phyloP scores from a whole-genome alignment of 1,284 basidiomycete genomes.

The Austroboletus novae-zelandiae region DNA sequence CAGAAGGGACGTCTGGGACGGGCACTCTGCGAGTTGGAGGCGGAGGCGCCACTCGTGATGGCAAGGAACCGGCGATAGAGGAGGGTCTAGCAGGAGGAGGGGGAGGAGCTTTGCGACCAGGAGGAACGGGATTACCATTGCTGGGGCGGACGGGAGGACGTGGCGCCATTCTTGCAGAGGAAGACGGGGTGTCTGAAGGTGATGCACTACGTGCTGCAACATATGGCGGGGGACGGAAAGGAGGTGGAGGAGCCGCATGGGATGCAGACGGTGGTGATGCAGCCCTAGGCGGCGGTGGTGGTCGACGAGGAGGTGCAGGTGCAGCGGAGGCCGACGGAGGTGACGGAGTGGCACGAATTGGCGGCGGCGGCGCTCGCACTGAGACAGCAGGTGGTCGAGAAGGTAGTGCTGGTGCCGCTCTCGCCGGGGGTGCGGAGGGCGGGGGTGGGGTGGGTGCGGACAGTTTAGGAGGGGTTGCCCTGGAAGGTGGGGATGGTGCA shows the following conservation, averaged over 20 bases:
- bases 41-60: slow-evolving; percentile 28
- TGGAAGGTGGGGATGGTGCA: slow-evolving; percentile 35
- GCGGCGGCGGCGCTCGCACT: slow-evolving; percentile 24
- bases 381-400: slow-evolving; percentile 21
- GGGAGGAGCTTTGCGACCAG: slow-evolving; percentile 27
- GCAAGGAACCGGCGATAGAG: slow-evolving; percentile 23
- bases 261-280: slow-evolving; percentile 33
- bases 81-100: slow-evolving; percentile 36
- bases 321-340: slow-evolving; percentile 26
- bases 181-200: slow-evolving; percentile 20
- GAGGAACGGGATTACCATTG: slow-evolving; percentile 15
- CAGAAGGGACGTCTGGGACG: slow-evolving; percentile 29
- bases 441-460: slow-evolving; percentile 26
- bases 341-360: slow-evolving; percentile 28
- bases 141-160: slow-evolving; percentile 26
- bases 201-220: slow-evolving; percentile 16
- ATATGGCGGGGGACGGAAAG: slow-evolving; percentile 24
- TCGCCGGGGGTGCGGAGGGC: slow-evolving; percentile 18
- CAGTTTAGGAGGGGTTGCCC: slow-evolving; percentile 31
- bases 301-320: slow-evolving; percentile 38
- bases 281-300: slow-evolving; percentile 33
- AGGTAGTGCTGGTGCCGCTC: slow-evolving; percentile 28
- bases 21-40: slow-evolving; percentile 29
- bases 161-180: slow-evolving; percentile 30
- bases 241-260: slow-evolving; percentile 28